Percentiles rank a stretch among this genome's conserved stretches.
Evolutionary conservation across 192 early-diverging fungal genomes (phyloP).

Genomic region (Piromyces finnis): DNA sequence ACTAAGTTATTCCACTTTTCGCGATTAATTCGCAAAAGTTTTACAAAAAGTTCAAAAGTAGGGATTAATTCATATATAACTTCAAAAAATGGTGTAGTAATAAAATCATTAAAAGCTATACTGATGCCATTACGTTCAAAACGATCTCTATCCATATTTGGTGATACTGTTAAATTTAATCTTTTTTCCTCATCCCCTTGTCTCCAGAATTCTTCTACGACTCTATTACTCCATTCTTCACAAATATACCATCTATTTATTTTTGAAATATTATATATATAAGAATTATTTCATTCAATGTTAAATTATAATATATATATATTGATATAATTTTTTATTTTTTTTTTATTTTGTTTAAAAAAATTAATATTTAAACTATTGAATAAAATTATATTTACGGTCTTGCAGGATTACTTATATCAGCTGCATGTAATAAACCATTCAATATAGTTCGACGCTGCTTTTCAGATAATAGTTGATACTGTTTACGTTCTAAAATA

Average conservation of each 20-base stretch:
- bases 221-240: conserved; percentile 75
- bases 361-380: no score
- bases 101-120: conserved; percentile 68
- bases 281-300: no score
- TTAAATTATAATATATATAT: no score
- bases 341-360: no score
- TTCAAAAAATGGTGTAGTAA: conserved; percentile 73
- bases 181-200: conserved; percentile 74
- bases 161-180: conserved; percentile 56
- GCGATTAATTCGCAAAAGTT: not conserved
- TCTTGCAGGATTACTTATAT: not conserved
- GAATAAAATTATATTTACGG: not conserved
- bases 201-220: conserved; percentile 68
- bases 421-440: not conserved
- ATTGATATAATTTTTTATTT: no score
- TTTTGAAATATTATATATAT: no score
- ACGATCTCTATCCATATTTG: conserved; percentile 68
- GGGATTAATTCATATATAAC: not conserved
- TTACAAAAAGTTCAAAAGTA: not conserved
- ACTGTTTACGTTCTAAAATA: not conserved
- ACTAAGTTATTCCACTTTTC: not conserved
- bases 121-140: conserved; percentile 54
- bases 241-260: conserved; percentile 36
- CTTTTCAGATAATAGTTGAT: not conserved
- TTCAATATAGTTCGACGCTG: not conserved